phyloP scores from a whole-genome alignment of 2,329 filamentous ascomycete genomes.

The Rutstroemia sp. region DNA sequence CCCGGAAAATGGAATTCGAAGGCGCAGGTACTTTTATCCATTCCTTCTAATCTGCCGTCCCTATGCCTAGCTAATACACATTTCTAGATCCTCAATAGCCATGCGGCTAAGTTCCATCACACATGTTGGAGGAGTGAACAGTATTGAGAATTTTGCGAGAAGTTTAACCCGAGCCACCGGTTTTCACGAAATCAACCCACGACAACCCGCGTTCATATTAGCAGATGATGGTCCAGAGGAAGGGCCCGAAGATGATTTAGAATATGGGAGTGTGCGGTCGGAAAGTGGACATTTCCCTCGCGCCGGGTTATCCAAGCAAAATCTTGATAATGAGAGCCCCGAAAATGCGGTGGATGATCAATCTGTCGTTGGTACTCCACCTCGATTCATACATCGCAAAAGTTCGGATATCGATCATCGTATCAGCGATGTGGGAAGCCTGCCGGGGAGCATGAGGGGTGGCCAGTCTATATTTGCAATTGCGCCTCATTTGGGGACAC shows the following conservation, averaged over 20 bases:
- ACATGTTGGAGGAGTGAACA: conserved; percentile 85
- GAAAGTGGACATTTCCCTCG: conserved; percentile 20
- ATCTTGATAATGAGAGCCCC: conserved; percentile 37
- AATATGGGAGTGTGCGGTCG: conserved; percentile 23
- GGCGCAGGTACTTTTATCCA: conserved; percentile 20
- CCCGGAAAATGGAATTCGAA: conserved; percentile 16
- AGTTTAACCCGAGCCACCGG: conserved; percentile 87
- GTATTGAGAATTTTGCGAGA: conserved; percentile 84
- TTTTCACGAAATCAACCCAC: conserved; percentile 81
- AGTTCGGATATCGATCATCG: conserved; percentile 16
- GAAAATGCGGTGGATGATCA: conserved; percentile 27
- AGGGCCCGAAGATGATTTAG: conserved; percentile 16
- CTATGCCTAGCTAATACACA: background rate
- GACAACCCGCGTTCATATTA: conserved; percentile 66
- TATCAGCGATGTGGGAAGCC: conserved; percentile 18
- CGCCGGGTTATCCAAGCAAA: conserved; percentile 41
- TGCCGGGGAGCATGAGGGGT: conserved; percentile 29
- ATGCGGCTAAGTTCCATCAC: conserved; percentile 49
- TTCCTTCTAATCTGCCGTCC: background rate
- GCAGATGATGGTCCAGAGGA: conserved; percentile 38
- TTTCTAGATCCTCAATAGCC: conserved; percentile 48
- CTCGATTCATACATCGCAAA: conserved; percentile 35
- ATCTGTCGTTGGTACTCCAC: conserved; percentile 14
- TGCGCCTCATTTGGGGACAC: conserved; percentile 56
- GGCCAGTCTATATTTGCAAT: conserved; percentile 48